Percentiles rank a stretch among this genome's conserved stretches.
Conservation (phyloP, 805 yeast species). For the Yarrowia sp. region DNA sequence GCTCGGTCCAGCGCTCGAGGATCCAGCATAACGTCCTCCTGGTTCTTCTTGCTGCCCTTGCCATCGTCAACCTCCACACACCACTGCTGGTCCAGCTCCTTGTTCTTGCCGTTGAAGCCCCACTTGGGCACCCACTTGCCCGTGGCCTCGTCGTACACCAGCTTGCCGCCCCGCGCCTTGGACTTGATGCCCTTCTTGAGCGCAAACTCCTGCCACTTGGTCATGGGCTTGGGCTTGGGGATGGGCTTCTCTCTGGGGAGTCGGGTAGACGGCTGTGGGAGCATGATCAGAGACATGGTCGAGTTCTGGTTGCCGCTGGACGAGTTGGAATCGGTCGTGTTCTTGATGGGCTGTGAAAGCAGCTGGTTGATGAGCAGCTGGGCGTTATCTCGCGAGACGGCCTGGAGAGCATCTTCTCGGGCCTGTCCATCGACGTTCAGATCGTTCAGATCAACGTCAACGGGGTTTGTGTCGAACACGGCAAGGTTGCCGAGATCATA, state of each 20-base stretch:
- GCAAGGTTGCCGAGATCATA: conserved; percentile 92
- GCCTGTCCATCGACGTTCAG: conserved; percentile 59
- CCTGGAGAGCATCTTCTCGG: conserved; percentile 68
- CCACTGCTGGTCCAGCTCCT: conserved; percentile 89
- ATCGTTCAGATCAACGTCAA: conserved; percentile 60
- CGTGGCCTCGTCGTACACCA: conserved; percentile 84
- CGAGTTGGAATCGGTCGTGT: conserved; percentile 75
- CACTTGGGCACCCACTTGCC: conserved; percentile 98
- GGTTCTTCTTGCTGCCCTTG: conserved; percentile 52
- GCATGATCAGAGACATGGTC: conserved; percentile 77
- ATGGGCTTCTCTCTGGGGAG: conserved; percentile 95
- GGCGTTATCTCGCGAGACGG: conserved; percentile 85
- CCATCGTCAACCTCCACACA: conserved; percentile 89
- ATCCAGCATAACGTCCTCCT: conserved; percentile 68
- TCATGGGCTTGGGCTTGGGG: conserved; percentile 89
- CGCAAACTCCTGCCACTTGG: conserved; percentile 98
- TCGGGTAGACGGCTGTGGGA: conserved; percentile 82
- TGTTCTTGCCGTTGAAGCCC: conserved; percentile 96
- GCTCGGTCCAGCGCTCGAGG: conserved; percentile 83
- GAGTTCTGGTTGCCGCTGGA: conserved; percentile 65
- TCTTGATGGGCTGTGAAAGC: conserved; percentile 84
- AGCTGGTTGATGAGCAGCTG: conserved; percentile 91
- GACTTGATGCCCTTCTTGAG: conserved; percentile 92
- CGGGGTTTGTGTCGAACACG: conserved; percentile 86
- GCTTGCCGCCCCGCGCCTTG: conserved; percentile 87